Evolutionary conservation across 495 filamentous ascomycete species (phyloP), one percentile per base, ranked within the genome.

Genomic region (Aspergillus asperescens): DNA sequence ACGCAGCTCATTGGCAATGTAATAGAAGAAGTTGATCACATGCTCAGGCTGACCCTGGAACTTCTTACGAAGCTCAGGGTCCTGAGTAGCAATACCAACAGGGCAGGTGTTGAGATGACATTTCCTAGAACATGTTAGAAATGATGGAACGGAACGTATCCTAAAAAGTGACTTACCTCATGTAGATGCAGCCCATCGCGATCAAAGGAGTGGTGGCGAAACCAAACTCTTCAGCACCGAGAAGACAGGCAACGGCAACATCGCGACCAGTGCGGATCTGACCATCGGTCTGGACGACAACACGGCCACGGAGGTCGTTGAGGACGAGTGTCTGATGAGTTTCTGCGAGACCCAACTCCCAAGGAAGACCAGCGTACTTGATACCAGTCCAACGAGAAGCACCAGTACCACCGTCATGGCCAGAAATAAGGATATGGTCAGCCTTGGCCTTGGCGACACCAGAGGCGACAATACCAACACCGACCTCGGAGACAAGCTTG

Each of bases 21-120:
- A 99, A 74, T 96, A 99, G 76, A 99, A 99, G 80, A 97, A 99
- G 77, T 99, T 99, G 71, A 99, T 99, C 39, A 96, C 93, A 64
- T 99, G 89, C 70, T 99, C 93, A 6, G 93, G 92, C 0, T 89
- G 90, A 25, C 93, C 94, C 35, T 81, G 78, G 71, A 99, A 97
- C 75, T 96, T 99, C 77, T 90, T 88, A 18, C 94, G 82, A 3
- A 99, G 82, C 62, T 94, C 90, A 5, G 89, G 89, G 60, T 99
- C 94, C 64, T 99, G 93, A 5, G 93, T 96, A 1, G 93, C 93
- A 46, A 99, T 96, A 63, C 93, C 93, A 8, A 18, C 18, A 40
- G 23, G 41, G 41, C 93, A 97, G 23, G 89, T 95, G 61, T 96
- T 96, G 31, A 86, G 52, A 40, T 76, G 73, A 47, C 74, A 77